Percentiles rank a stretch among this genome's conserved stretches.
These are phyloP conservation scores for Neocucurbitaria cava DNA, from an alignment of 2,329 filamentous ascomycete species.

Conservation along the genomic window DNA sequence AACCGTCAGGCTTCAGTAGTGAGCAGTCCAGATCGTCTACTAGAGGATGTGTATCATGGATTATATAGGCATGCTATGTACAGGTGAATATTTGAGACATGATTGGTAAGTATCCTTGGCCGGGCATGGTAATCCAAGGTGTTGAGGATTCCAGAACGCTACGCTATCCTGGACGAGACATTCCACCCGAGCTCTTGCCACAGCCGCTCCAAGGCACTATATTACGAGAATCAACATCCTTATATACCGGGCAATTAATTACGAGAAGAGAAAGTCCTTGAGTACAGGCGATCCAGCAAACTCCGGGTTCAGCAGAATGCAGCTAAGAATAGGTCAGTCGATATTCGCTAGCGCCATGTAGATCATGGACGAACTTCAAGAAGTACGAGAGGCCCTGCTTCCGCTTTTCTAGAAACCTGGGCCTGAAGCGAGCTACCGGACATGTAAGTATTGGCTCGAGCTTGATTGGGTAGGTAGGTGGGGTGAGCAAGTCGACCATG, in stretches of 20 bases:
- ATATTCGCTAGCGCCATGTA: slow-evolving; percentile 30
- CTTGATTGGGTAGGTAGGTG: slow-evolving; percentile 26
- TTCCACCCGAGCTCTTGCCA: neutral
- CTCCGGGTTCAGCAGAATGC: slow-evolving; percentile 89
- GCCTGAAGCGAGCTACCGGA: slow-evolving; percentile 69
- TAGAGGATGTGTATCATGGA: neutral
- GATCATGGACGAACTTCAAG: slow-evolving; percentile 72
- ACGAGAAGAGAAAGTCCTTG: slow-evolving; percentile 84
- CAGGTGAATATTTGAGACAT: neutral
- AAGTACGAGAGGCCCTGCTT: slow-evolving; percentile 88
- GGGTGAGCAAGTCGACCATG: slow-evolving; percentile 15
- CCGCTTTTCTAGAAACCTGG: slow-evolving; percentile 84
- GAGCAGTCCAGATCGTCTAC: neutral
- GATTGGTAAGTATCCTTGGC: too few relatives aligned
- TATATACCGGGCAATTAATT: slow-evolving; percentile 6
- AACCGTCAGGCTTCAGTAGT: neutral
- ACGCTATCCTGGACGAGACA: neutral
- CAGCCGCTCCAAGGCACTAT: neutral
- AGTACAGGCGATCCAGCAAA: slow-evolving; percentile 90
- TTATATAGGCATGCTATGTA: neutral
- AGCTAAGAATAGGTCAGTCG: slow-evolving; percentile 62
- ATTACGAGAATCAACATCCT: neutral
- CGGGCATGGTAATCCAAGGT: too few relatives aligned
- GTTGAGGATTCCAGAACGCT: too few relatives aligned
- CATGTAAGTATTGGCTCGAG: slow-evolving; percentile 21